Evolutionary conservation across 2,329 filamentous ascomycete species (phyloP).

Genomic region (Incumbomyces delicatus): DNA sequence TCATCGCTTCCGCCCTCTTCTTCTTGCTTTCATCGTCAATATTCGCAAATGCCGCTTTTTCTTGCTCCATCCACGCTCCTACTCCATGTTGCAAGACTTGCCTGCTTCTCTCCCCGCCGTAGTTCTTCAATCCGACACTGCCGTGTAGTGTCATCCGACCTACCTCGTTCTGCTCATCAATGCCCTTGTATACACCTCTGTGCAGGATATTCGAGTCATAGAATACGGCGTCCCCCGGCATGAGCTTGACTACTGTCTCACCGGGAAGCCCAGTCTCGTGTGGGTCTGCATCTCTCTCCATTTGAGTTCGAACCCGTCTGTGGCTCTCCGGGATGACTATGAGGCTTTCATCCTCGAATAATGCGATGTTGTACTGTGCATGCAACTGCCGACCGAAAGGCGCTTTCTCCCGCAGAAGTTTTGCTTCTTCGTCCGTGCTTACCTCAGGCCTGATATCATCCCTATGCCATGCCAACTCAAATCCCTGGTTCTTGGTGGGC

Average conservation of each 20-base stretch:
- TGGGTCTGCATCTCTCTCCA: constrained; percentile 58
- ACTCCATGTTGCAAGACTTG: constrained; percentile 39
- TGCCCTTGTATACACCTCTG: constrained; percentile 33
- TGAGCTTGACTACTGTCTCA: constrained; percentile 56
- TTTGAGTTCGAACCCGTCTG: constrained; percentile 56
- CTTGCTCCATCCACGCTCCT: constrained; percentile 33
- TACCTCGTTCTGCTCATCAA: constrained; percentile 28
- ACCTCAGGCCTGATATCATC: constrained; percentile 68
- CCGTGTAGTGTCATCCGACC: constrained; percentile 35
- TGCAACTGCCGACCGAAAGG: constrained; percentile 51
- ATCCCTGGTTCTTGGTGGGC: constrained; percentile 52
- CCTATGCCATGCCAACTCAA: constrained; percentile 72
- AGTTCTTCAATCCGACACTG: constrained; percentile 31
- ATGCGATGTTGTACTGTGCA: constrained; percentile 78
- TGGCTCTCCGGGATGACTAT: constrained; percentile 73
- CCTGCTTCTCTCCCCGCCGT: constrained; percentile 32
- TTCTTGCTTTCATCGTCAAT: constrained; percentile 10
- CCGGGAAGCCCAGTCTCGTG: constrained; percentile 53
- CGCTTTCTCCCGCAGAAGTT: constrained; percentile 44
- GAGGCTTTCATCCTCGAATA: constrained; percentile 64
- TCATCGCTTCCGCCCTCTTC: constrained; percentile 34
- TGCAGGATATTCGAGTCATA: constrained; percentile 81
- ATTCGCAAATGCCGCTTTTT: constrained; percentile 29
- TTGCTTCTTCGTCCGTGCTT: constrained; percentile 55
- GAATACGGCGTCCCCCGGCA: constrained; percentile 71